A percentile compares a stretch with the other conserved stretches of the same genome.
phyloP scores from a whole-genome alignment of 805 yeast genomes.

The Metschnikowia bowlesiae region DNA sequence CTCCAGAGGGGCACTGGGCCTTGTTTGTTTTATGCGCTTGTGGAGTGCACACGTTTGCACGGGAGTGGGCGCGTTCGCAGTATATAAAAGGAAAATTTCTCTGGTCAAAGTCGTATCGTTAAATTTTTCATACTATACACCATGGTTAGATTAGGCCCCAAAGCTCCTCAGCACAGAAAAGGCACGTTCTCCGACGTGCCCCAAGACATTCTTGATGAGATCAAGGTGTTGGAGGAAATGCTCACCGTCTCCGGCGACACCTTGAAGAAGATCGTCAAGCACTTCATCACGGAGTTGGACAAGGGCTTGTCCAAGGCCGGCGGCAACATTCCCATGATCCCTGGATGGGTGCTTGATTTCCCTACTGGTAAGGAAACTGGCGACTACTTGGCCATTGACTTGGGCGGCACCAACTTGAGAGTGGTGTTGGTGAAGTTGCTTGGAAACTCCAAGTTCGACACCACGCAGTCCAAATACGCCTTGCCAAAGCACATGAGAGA shows the following conservation, averaged over 20 bases:
- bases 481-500: conserved; percentile 77
- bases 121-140: neutral
- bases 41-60: conserved; percentile 2
- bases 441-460: conserved; percentile 82
- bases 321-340: conserved; percentile 94
- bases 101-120: neutral
- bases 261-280: conserved; percentile 64
- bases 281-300: conserved; percentile 72
- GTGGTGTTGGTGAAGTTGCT: conserved; percentile 81
- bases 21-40: conserved; percentile 3
- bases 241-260: conserved; percentile 60
- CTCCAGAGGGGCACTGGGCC: neutral
- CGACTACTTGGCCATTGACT: conserved; percentile 84
- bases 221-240: conserved; percentile 52
- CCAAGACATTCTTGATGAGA: conserved; percentile 53
- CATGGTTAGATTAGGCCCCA: conserved; percentile 85
- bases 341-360: conserved; percentile 91
- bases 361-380: conserved; percentile 93
- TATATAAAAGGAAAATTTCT: conserved; percentile 4
- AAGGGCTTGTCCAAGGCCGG: conserved; percentile 74
- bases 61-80: conserved; percentile 2
- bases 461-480: conserved; percentile 79
- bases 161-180: conserved; percentile 75
- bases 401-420: conserved; percentile 96
- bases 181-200: conserved; percentile 62